Evolutionary conservation across 179 eudicot species (phyloP).

Genomic region (Amaranthus tricolor): DNA sequence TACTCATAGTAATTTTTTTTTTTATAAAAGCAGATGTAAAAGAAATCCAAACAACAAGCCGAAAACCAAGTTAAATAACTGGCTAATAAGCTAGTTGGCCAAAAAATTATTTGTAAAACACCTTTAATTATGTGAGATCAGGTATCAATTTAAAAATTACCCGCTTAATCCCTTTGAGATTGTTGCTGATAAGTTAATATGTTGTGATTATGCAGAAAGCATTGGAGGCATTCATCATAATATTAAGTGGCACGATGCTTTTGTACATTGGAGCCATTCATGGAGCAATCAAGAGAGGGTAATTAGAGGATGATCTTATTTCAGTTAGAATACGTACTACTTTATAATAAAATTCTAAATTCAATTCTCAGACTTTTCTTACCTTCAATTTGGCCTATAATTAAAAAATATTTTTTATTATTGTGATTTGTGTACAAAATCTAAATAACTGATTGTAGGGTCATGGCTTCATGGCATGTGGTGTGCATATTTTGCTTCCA

Average conservation of each 20-base stretch:
- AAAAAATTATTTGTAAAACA: too few relatives aligned
- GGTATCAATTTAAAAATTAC: too few relatives aligned
- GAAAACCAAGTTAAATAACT: too few relatives aligned
- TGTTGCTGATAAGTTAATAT: background rate
- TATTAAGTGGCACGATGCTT: constrained; percentile 42
- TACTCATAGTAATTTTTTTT: too few relatives aligned
- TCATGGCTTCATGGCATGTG: too few relatives aligned
- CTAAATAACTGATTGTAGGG: background rate
- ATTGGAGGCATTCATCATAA: constrained; percentile 42
- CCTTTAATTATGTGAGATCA: too few relatives aligned
- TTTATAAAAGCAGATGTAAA: too few relatives aligned
- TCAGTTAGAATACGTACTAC: background rate
- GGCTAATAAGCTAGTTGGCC: too few relatives aligned
- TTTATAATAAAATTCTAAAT: background rate
- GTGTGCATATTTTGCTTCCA: too few relatives aligned
- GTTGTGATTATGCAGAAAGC: constrained; percentile 28
- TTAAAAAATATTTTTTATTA: background rate
- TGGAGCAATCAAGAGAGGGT: constrained; percentile 29
- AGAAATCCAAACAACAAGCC: too few relatives aligned
- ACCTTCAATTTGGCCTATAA: background rate
- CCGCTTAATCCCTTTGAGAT: too few relatives aligned
- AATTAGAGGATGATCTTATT: background rate
- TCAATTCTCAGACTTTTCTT: background rate
- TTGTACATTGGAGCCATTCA: constrained; percentile 39
- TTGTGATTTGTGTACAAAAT: background rate